Conservation (phyloP, 208 protist genomes). For the Acanthamoeba royreba region DNA sequence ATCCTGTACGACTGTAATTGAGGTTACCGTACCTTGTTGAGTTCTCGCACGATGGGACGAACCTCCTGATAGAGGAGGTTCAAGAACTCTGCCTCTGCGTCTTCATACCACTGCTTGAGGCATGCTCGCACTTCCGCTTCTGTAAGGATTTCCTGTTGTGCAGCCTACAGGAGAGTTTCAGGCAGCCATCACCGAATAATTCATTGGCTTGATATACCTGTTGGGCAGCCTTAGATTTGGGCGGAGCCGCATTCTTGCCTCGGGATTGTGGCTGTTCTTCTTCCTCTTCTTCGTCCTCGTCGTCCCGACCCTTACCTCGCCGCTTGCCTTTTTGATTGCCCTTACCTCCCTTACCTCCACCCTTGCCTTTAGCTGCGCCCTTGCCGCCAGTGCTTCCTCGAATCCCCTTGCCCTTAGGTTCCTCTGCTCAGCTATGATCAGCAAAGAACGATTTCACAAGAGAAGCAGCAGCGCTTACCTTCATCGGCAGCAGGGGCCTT, state of each 20-base stretch:
- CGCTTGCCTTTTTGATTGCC: constrained; percentile 12
- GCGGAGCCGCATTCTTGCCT: background rate
- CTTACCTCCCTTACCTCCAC: background rate
- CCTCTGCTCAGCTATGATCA: background rate
- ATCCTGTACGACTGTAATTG: too few species aligned
- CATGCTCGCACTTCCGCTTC: background rate
- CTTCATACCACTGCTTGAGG: constrained; percentile 41
- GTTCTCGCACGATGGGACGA: background rate
- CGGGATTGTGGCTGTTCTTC: background rate
- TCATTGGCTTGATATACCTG: too few species aligned
- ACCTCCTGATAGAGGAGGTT: background rate
- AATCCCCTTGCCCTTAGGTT: background rate
- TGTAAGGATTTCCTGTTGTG: background rate
- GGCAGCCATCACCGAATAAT: background rate
- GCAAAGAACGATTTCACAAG: background rate
- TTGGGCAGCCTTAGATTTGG: background rate
- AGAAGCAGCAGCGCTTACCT: background rate
- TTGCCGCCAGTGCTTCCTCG: background rate
- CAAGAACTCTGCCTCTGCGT: background rate
- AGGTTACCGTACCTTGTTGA: constrained; percentile 10
- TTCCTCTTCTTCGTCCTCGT: background rate
- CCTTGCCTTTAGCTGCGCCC: background rate
- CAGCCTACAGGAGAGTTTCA: background rate
- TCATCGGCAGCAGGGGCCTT: background rate
- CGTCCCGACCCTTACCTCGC: background rate